These are phyloP conservation scores for Sphagnum fallax DNA, from an alignment of 228 moss, liverwort and hornwort genomes.

Conservation along the genomic window DNA sequence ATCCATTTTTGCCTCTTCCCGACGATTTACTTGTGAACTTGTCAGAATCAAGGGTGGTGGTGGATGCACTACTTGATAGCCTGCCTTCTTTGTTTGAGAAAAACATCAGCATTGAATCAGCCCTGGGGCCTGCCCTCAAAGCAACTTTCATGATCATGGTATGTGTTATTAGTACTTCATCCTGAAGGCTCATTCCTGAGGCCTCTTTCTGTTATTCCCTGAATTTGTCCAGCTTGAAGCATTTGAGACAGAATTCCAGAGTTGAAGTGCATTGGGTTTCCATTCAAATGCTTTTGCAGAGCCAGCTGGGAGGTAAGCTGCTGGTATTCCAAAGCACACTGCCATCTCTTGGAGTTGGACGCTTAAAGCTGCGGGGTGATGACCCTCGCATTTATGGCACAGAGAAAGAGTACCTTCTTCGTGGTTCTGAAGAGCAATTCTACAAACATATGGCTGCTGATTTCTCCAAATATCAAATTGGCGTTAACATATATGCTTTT, in stretches of 20 bases:
- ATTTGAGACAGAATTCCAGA: not conserved
- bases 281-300: conserved; percentile 40
- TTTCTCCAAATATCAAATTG: conserved; percentile 93
- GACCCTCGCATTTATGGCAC: conserved; percentile 86
- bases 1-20: conserved; percentile 92
- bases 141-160: conserved; percentile 92
- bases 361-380: conserved; percentile 87
- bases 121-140: conserved; percentile 91
- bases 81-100: conserved; percentile 89
- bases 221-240: too few relatives aligned
- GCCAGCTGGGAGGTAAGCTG: conserved; percentile 93
- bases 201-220: not conserved
- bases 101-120: conserved; percentile 83
- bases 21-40: conserved; percentile 97
- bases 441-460: conserved; percentile 97
- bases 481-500: conserved; percentile 80
- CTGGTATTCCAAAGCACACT: conserved; percentile 86
- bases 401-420: conserved; percentile 71
- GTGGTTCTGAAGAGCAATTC: conserved; percentile 80
- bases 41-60: conserved; percentile 83
- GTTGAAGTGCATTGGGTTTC: not conserved
- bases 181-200: not conserved
- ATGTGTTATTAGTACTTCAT: conserved; percentile 5
- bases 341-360: conserved; percentile 88
- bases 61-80: conserved; percentile 84